Evolutionary conservation across 164 flowering plant genomes (phyloP).

Genomic region (Paratinospora sagittata): DNA sequence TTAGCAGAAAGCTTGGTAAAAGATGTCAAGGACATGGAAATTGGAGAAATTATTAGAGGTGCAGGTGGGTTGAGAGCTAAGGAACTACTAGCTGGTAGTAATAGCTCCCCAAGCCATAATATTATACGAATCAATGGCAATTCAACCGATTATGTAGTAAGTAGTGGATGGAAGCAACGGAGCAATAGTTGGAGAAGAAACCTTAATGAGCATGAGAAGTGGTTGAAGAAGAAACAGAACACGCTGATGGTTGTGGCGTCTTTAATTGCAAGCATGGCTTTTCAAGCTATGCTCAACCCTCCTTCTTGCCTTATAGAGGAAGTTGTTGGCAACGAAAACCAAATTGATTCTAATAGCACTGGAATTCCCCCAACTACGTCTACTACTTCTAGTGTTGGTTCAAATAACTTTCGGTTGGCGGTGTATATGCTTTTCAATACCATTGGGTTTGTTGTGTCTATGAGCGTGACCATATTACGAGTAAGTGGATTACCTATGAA

Average conservation of each 20-base stretch:
- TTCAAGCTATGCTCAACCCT: constrained; percentile 21
- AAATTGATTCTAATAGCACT: neutral
- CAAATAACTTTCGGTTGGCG: no score
- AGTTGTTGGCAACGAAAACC: neutral
- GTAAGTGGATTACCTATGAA: neutral
- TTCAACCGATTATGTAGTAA: no score
- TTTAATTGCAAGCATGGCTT: constrained; percentile 21
- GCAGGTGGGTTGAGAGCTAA: neutral
- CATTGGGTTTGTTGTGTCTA: neutral
- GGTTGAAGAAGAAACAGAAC: constrained; percentile 13
- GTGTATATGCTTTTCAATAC: neutral
- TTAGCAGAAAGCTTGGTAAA: constrained; percentile 4
- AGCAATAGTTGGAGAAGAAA: neutral
- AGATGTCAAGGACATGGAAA: constrained; percentile 18
- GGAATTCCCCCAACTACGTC: neutral
- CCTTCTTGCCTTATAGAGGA: neutral
- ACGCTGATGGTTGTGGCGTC: constrained; percentile 18
- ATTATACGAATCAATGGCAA: no score
- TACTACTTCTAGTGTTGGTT: neutral
- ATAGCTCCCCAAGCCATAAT: no score
- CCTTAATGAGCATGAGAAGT: constrained; percentile 2
- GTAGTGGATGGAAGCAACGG: neutral
- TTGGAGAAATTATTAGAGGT: constrained; percentile 1
- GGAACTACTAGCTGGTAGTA: neutral
- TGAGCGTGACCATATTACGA: neutral